Evolutionary conservation across 345 rosid species (phyloP).

Genomic region (Lumnitzera littorea): DNA sequence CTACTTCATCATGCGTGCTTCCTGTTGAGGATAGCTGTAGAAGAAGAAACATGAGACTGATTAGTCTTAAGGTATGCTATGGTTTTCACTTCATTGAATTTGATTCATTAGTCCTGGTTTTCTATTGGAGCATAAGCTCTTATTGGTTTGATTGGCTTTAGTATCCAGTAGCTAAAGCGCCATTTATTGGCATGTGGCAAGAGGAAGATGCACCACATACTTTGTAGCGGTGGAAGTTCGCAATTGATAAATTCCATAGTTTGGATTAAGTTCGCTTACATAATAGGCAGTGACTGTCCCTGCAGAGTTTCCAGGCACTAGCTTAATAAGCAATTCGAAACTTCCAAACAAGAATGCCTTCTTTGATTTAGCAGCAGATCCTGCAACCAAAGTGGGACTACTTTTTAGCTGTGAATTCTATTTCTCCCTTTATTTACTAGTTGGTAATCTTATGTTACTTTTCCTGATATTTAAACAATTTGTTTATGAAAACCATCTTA

Average conservation of each 20-base stretch:
- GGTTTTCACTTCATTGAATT: neutral
- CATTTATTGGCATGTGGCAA: neutral
- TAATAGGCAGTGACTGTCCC: conserved; percentile 73
- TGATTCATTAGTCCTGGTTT: no score
- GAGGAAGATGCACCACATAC: neutral
- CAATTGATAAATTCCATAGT: neutral
- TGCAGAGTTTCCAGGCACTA: conserved; percentile 78
- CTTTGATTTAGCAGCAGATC: conserved; percentile 55
- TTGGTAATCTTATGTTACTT: no score
- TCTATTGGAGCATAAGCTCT: no score
- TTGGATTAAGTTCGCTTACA: conserved; percentile 23
- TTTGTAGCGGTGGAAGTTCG: neutral
- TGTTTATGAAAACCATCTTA: no score
- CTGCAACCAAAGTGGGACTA: conserved; percentile 16
- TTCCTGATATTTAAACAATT: no score
- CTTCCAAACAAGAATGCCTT: conserved; percentile 61
- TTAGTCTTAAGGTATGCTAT: neutral
- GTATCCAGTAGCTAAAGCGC: no score
- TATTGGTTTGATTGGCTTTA: no score
- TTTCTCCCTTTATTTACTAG: no score
- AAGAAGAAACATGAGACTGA: neutral
- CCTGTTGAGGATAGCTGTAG: conserved; percentile 53
- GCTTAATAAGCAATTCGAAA: conserved; percentile 71
- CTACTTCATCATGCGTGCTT: conserved; percentile 59
- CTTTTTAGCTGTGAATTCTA: neutral